These are phyloP conservation scores for Cercospora brassicicola DNA, from an alignment of 2,329 filamentous ascomycete genomes.

Conservation along the genomic window DNA sequence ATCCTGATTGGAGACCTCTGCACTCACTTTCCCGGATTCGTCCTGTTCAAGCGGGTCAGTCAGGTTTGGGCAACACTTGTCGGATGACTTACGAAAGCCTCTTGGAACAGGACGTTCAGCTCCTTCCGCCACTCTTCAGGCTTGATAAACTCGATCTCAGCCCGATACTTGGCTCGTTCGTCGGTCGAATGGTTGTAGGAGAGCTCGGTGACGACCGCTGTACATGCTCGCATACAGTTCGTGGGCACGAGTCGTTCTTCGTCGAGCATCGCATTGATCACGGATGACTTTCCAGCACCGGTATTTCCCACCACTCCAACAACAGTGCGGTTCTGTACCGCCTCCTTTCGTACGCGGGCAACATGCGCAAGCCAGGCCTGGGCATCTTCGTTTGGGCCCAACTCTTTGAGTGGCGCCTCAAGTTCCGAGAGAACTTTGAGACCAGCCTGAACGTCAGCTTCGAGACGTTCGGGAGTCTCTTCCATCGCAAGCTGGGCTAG, in stretches of 20 bases:
- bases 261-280: constrained; percentile 64
- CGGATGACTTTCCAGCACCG: constrained; percentile 61
- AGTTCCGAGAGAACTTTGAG: constrained; percentile 42
- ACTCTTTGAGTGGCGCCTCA: constrained; percentile 35
- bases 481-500: constrained; percentile 41
- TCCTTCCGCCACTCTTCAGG: constrained; percentile 56
- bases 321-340: constrained; percentile 47
- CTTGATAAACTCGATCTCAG: constrained; percentile 60
- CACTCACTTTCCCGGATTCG: constrained; percentile 42
- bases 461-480: constrained; percentile 39
- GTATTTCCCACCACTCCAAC: constrained; percentile 62
- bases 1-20: constrained; percentile 45
- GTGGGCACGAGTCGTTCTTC: constrained; percentile 59
- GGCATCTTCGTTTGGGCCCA: constrained; percentile 36
- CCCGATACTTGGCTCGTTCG: constrained; percentile 48
- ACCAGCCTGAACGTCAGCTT: constrained; percentile 44
- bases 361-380: constrained; percentile 47
- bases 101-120: constrained; percentile 50
- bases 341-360: constrained; percentile 44
- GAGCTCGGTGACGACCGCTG: constrained; percentile 62
- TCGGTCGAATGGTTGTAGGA: constrained; percentile 54
- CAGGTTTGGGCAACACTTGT: neutral
- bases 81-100: constrained; percentile 41
- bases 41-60: constrained; percentile 25
- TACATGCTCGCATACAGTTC: constrained; percentile 63